Evolutionary conservation across 768 basidiomycete genomes (phyloP).

Genomic region (Polyporus arcularius): DNA sequence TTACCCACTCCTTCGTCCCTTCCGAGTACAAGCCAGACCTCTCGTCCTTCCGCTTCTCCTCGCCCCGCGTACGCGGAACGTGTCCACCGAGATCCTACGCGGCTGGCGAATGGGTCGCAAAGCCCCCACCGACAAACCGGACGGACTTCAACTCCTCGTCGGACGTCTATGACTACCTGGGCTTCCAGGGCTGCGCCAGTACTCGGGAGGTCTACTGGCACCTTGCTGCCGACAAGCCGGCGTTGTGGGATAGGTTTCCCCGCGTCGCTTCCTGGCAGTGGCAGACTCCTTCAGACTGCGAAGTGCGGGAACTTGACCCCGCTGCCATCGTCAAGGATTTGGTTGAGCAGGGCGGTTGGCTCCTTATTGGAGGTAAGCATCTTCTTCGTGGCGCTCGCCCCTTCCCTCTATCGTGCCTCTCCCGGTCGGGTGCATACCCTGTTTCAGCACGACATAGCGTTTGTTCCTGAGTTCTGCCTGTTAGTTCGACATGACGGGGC

Average conservation of each 20-base stretch:
- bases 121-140: constrained; percentile 33
- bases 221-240: constrained; percentile 51
- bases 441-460: background rate
- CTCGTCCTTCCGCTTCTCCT: constrained; percentile 6
- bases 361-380: constrained; percentile 58
- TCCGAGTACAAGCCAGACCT: background rate
- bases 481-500: no score
- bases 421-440: background rate
- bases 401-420: background rate
- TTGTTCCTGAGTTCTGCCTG: no score
- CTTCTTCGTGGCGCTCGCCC: constrained; percentile 2
- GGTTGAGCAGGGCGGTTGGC: constrained; percentile 72
- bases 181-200: constrained; percentile 63
- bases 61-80: constrained; percentile 13
- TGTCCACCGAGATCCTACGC: constrained; percentile 40
- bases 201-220: constrained; percentile 67
- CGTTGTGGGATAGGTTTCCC: constrained; percentile 55
- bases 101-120: constrained; percentile 43
- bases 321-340: constrained; percentile 53
- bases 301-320: constrained; percentile 41
- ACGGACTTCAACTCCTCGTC: constrained; percentile 24
- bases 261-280: constrained; percentile 53
- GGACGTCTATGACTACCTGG: constrained; percentile 54
- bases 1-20: constrained; percentile 12
- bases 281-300: constrained; percentile 49